These are phyloP conservation scores for Suillus decipiens DNA, from an alignment of 768 basidiomycete genomes.

Conservation along the genomic window DNA sequence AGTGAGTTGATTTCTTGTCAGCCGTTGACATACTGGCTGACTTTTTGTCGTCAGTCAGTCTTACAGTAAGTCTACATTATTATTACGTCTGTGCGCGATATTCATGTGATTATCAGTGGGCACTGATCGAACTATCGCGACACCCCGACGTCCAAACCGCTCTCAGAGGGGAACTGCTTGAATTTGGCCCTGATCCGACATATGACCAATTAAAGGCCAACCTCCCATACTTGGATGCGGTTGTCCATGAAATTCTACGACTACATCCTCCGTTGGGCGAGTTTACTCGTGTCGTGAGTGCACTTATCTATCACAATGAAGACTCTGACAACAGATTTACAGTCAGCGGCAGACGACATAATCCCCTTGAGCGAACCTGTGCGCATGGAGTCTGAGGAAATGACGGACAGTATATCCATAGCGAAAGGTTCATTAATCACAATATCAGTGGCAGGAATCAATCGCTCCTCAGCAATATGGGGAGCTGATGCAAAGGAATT, in stretches of 20 bases:
- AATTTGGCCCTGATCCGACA: constrained; percentile 47
- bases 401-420: constrained; percentile 42
- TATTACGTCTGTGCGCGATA: neutral
- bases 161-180: constrained; percentile 50
- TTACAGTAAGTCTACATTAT: constrained; percentile 13
- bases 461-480: constrained; percentile 58
- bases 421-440: constrained; percentile 48
- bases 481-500: constrained; percentile 60
- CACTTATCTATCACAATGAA: neutral
- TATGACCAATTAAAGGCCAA: constrained; percentile 52
- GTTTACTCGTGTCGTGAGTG: constrained; percentile 16
- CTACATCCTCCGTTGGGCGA: constrained; percentile 40
- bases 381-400: constrained; percentile 41
- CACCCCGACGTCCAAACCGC: constrained; percentile 47
- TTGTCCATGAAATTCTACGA: constrained; percentile 46
- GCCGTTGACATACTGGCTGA: neutral
- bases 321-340: neutral
- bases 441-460: constrained; percentile 47
- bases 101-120: constrained; percentile 41
- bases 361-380: constrained; percentile 58
- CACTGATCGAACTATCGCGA: constrained; percentile 54
- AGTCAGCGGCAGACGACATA: constrained; percentile 55
- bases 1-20: constrained; percentile 11
- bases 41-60: constrained; percentile 11
- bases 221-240: constrained; percentile 57